Evolutionary conservation across 139 green algal species (phyloP), one percentile per base, ranked within the genome.

Genomic region (Haematococcus lacustris): DNA sequence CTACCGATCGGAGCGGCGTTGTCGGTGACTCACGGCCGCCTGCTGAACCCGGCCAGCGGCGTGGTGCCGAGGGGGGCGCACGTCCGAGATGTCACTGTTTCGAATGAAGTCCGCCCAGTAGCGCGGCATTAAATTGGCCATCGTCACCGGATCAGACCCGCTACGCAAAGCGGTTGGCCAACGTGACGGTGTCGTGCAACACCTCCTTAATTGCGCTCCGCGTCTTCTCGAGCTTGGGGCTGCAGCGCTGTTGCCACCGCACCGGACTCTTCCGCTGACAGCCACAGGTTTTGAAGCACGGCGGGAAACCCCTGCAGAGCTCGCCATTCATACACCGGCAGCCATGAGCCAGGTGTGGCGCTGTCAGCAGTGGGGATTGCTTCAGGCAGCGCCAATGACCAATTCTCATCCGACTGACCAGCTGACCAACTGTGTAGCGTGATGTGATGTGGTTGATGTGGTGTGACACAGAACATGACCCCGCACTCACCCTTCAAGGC

Each of bases 61-160:
- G 51, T 70, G 26, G 74, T 79, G 33, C 74, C 74, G n/a, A 79
- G 71, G 61, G 74, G n/a, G 74, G 30, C 43, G n/a, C 4, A 72
- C 73, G 1, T 72, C 73, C 0, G 1, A 33, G 0, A 73, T 70
- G 38, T 73, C 70, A 4, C 75, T 82, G 71, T 89, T 91, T 35
- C 92, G 86, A 53, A 98, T 90, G 78, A 96, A 97, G 63, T 91
- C 81, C 7, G 85, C 80, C 91, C 91, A 98, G 62, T 90, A 78
- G n/a, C 76, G 72, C 0, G 91, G 90, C 89, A 97, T 86, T 32
- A 94, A 76, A 71, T 93, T 89, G 23, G 92, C 88, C 57, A 97
- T 78, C 0, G 86, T 78, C 1, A 94, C 84, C 3, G 86, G 76
- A 40, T 96, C 86, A 5, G 77, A 75, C 9, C 76, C 64, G n/a